Evolutionary conservation across 2,329 filamentous ascomycete genomes (phyloP), one percentile per base, ranked within the genome.

Genomic region (Colletotrichum spaethianum): DNA sequence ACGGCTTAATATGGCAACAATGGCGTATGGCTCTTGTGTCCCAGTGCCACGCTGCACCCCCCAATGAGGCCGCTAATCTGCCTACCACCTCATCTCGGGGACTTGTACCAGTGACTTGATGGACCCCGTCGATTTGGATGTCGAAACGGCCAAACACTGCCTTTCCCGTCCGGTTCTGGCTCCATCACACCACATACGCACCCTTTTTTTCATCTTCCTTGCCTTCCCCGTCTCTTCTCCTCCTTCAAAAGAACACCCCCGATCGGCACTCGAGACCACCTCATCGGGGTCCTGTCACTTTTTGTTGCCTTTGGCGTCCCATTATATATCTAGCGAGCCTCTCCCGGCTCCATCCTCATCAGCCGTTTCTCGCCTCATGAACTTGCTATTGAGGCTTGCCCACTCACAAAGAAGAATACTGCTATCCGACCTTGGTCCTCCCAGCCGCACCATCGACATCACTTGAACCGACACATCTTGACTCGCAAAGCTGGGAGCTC

Each of bases 321-420:
- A 36, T 66, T 72, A 64, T 52, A 62, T 50, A 69, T 65, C 67
- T 46, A 66, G 50, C 55, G 63, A 71, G 67, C 61, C 57, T 46
- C 70, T 42, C 53, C 56, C 67, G 57, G 48, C 57, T 62, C 72
- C 57, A 64, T 72, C 70, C 61, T 31, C 59, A 63, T 53, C 52
- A 33, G 28, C 28, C 60, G 44, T 57, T 48, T 18, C 33, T 42
- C 66, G 56, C 62, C 79, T 78, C 75, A 85, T 84, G 82, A 82
- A 75, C 79, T 82, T 79, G 83, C 78, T 85, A 84, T 76, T 84
- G 80, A 84, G 79, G 83, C 75, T 68, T 67, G 46, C 63, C 36
- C n/a, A 28, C 40, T 26, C 38, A 60, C 31, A 53, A 72, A 44
- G 48, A 50, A 42, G n/a, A 65, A 26, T 28, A 61, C 14, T 60